Conservation (phyloP, 371 early-diverging fungal species). For the Mortierella sp. region DNA sequence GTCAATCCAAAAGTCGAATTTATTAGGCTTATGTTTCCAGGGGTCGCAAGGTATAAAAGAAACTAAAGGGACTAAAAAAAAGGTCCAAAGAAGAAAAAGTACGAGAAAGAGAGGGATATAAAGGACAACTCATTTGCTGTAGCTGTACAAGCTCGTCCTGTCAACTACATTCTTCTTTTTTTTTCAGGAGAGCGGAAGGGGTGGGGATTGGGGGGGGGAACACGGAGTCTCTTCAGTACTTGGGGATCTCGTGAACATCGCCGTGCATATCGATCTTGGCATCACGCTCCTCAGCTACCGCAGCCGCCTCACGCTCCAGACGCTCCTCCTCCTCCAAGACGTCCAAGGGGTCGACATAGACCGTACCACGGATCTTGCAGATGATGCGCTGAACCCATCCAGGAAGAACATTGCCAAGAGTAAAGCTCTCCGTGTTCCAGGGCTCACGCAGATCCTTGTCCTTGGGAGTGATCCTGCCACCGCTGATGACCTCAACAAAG, state of each 20-base stretch:
- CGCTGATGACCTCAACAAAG: slow-evolving; percentile 32
- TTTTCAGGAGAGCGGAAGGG: too few relatives aligned
- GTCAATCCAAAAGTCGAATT: too few relatives aligned
- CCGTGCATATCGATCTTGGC: slow-evolving; percentile 35
- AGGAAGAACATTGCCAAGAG: slow-evolving; percentile 35
- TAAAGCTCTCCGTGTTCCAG: slow-evolving; percentile 38
- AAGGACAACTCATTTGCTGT: too few relatives aligned
- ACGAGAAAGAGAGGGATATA: too few relatives aligned
- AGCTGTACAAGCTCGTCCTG: too few relatives aligned
- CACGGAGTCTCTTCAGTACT: slow-evolving; percentile 39
- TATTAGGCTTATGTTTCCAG: too few relatives aligned
- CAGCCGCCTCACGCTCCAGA: slow-evolving; percentile 48
- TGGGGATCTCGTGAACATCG: slow-evolving; percentile 36
- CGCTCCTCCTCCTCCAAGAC: slow-evolving; percentile 52
- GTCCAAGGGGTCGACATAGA: slow-evolving; percentile 45
- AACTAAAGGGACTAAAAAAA: too few relatives aligned
- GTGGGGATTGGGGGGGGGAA: too few relatives aligned
- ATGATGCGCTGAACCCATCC: slow-evolving; percentile 40
- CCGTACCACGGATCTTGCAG: slow-evolving; percentile 35
- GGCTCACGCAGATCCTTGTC: slow-evolving; percentile 46
- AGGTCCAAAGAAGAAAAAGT: too few relatives aligned
- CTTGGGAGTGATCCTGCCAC: slow-evolving; percentile 35
- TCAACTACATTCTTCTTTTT: too few relatives aligned
- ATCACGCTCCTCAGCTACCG: slow-evolving; percentile 27
- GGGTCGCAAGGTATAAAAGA: too few relatives aligned